Conservation (phyloP, 2,329 filamentous ascomycete species). For the Exophiala phaeomuriformis region DNA sequence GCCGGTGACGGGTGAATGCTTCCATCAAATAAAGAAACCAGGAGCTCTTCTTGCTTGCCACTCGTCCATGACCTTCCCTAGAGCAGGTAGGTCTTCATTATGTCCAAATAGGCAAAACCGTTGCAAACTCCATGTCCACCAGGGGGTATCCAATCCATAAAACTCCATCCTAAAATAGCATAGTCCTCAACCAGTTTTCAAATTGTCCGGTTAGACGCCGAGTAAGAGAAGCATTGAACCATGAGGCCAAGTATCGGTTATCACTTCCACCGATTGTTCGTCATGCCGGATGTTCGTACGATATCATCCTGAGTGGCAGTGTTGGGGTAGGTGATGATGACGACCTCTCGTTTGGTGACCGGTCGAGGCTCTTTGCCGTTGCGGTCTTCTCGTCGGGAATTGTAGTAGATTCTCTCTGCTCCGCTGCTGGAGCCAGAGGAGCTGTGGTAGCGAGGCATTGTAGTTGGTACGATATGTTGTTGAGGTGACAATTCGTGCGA, state of each 20-base stretch:
- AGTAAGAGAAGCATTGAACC: neutral
- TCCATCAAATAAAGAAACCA: conserved; percentile 9
- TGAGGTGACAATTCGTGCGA: neutral
- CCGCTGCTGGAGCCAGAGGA: conserved; percentile 20
- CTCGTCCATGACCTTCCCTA: conserved; percentile 10
- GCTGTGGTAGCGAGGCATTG: conserved; percentile 23
- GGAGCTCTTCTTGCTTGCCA: neutral
- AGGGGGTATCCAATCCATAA: neutral
- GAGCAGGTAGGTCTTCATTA: conserved; percentile 1
- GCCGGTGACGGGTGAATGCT: neutral
- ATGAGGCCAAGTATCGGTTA: neutral
- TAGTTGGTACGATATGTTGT: neutral
- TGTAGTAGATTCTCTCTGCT: conserved; percentile 19
- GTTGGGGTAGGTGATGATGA: conserved; percentile 18
- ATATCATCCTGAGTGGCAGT: conserved; percentile 18
- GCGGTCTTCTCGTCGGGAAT: conserved; percentile 15
- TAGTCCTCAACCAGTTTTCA: neutral
- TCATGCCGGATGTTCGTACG: conserved; percentile 17
- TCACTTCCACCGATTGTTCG: conserved; percentile 21
- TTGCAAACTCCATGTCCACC: conserved; percentile 2
- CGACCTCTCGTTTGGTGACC: conserved; percentile 17
- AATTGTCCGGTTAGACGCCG: neutral
- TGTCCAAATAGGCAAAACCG: neutral
- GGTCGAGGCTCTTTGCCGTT: conserved; percentile 21
- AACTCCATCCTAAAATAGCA: conserved; percentile 21